A percentile compares a stretch with the other conserved stretches of the same genome.
phyloP scores from a whole-genome alignment of 345 rosid genomes.

The Excoecaria cochinchinensis region DNA sequence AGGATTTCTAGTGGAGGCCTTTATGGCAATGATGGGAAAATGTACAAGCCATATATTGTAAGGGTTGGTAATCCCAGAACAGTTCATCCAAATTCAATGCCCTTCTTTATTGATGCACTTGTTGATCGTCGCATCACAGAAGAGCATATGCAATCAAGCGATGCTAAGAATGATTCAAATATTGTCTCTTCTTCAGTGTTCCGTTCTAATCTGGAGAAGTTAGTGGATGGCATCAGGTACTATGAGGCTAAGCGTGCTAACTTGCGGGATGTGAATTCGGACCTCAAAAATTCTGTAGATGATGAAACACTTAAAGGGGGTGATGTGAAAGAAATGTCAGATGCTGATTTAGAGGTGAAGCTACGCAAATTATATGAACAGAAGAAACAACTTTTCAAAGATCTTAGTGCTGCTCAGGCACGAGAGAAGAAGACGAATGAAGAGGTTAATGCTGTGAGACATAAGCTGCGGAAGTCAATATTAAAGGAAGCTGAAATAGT shows the following conservation, averaged over 20 bases:
- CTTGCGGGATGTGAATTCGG: conserved; percentile 56
- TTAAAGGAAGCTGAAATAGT: conserved; percentile 95
- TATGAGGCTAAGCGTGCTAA: conserved; percentile 92
- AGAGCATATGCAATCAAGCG: conserved; percentile 52
- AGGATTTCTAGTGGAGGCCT: conserved; percentile 79
- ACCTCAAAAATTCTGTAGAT: conserved; percentile 40
- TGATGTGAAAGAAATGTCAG: conserved; percentile 59
- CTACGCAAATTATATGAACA: conserved; percentile 74
- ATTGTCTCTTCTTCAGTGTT: conserved; percentile 50
- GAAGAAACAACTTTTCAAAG: conserved; percentile 78
- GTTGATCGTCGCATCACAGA: conserved; percentile 82
- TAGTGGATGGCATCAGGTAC: conserved; percentile 69
- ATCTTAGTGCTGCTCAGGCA: conserved; percentile 78
- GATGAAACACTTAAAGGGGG: conserved; percentile 43
- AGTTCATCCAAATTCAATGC: conserved; percentile 78
- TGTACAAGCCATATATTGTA: conserved; percentile 89
- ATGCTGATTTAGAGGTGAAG: conserved; percentile 59
- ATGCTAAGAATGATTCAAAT: conserved; percentile 42
- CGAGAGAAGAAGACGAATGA: conserved; percentile 71
- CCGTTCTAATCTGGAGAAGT: conserved; percentile 74
- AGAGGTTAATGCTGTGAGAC: conserved; percentile 62
- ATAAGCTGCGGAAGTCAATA: conserved; percentile 75
- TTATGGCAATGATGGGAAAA: conserved; percentile 78
- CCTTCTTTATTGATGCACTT: conserved; percentile 84
- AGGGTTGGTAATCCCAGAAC: conserved; percentile 96